Evolutionary conservation across 2,329 filamentous ascomycete genomes (phyloP), one percentile per base, ranked within the genome.

Genomic region (Ophiognomonia clavigignenti-juglandacearum): DNA sequence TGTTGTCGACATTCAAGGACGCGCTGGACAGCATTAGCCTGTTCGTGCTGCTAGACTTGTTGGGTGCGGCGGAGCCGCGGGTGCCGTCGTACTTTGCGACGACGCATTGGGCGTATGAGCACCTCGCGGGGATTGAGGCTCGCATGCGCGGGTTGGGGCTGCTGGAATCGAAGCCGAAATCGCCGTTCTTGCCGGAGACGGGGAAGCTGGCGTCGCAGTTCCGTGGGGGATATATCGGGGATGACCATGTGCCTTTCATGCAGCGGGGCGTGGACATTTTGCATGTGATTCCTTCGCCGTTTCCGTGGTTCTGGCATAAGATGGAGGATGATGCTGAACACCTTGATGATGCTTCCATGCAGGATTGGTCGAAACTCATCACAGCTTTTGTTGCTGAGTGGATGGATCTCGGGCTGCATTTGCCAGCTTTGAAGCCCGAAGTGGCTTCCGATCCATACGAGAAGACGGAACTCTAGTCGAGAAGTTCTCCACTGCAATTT

Each of bases 81-180:
- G 76, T 98, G 1, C 89, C 89, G 1, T 95, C 88, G 1, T 96
- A 92, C 69, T 96, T 95, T 63, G 76, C 83, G 50, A 86, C 85
- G 1, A 96, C 92, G 0, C 92, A 97, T 63, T 96, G 92, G 92
- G 90, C 91, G 1, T 97, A 97, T 64, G 73, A 80, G 55, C 77
- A 78, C 50, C 80, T 97, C 72, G 85, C 88, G 1, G 67, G 70
- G 3, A 69, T 95, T 14, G 92, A 97, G 67, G 67, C 72, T 42
- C 83, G 90, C 22, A 73, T 96, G 62, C 82, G 90, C 27, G 67
- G 73, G 9, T 70, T 91, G 1, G 71, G 72, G 1, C 67, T 85
- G 27, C 78, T 92, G 52, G 83, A 87, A 60, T 83, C 85, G 29
- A 51, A 52, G 36, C 54, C 56, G 6, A 39, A 20, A 3, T 27